These are phyloP conservation scores for Suhomyces wounanorum DNA, from an alignment of 1,139 yeast species.

Conservation along the genomic window DNA sequence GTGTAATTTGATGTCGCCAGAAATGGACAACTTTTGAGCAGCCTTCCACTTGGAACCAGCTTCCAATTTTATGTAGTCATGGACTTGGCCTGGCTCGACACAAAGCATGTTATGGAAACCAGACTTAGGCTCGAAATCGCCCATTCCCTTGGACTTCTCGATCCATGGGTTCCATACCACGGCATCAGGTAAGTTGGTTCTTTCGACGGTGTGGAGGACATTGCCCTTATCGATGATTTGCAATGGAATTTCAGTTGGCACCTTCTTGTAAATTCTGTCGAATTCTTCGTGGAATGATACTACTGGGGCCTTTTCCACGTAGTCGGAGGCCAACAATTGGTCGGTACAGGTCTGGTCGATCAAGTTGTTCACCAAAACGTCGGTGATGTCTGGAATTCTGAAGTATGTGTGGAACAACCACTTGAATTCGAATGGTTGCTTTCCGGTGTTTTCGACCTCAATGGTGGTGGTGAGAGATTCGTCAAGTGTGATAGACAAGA, in stretches of 20 bases:
- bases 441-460: slow-evolving; percentile 73
- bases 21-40: slow-evolving; percentile 36
- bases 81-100: slow-evolving; percentile 90
- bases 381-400: slow-evolving; percentile 72
- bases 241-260: slow-evolving; percentile 54
- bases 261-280: slow-evolving; percentile 76
- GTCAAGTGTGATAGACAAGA: slow-evolving; percentile 65
- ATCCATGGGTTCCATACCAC: slow-evolving; percentile 99
- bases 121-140: slow-evolving; percentile 80
- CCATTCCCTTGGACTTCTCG: slow-evolving; percentile 75
- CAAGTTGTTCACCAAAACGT: slow-evolving; percentile 73
- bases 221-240: slow-evolving; percentile 70
- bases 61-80: slow-evolving; percentile 58
- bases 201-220: slow-evolving; percentile 64
- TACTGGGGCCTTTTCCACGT: slow-evolving; percentile 71
- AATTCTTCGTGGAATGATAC: slow-evolving; percentile 76
- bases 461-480: slow-evolving; percentile 65
- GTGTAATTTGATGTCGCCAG: slow-evolving; percentile 50
- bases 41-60: slow-evolving; percentile 73
- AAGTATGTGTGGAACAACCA: slow-evolving; percentile 96
- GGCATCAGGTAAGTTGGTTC: slow-evolving; percentile 75
- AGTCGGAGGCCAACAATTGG: slow-evolving; percentile 64
- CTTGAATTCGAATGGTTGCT: slow-evolving; percentile 72
- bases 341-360: slow-evolving; percentile 72
- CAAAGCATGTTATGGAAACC: slow-evolving; percentile 90